Percentiles rank a stretch among this genome's conserved stretches.
These are phyloP conservation scores for Eruca vesicaria DNA, from an alignment of 441 rosid genomes.

Conservation along the genomic window DNA sequence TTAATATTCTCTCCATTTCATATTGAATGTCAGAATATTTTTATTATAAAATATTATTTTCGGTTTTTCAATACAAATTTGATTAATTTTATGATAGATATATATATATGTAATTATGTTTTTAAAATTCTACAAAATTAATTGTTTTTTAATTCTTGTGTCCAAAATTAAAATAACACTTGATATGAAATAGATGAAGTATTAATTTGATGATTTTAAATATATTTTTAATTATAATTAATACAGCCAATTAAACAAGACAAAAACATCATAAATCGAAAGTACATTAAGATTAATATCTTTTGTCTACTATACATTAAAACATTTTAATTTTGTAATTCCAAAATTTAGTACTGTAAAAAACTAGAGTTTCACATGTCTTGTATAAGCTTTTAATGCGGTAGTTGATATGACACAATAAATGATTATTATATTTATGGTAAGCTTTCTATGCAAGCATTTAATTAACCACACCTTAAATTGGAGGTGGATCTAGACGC, in stretches of 20 bases:
- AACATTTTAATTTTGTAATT: neutral
- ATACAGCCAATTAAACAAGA: neutral
- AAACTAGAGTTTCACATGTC: constrained; percentile 19
- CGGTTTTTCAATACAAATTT: too few species aligned
- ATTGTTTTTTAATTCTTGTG: too few species aligned
- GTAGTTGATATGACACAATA: constrained; percentile 22
- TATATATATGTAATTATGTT: too few species aligned
- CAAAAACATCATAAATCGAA: neutral
- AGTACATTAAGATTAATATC: neutral
- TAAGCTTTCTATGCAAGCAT: constrained; percentile 20
- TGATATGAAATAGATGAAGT: too few species aligned
- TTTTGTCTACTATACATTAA: constrained; percentile 20
- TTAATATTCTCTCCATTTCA: too few species aligned
- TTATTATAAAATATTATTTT: too few species aligned
- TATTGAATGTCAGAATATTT: too few species aligned
- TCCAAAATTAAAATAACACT: too few species aligned
- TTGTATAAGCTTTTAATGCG: constrained; percentile 27
- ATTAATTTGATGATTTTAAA: neutral
- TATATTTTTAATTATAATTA: neutral
- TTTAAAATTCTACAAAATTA: too few species aligned
- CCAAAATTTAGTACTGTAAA: neutral
- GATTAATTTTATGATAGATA: too few species aligned
- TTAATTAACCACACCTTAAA: neutral
- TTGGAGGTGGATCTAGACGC: neutral
- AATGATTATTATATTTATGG: constrained; percentile 1